These are phyloP conservation scores for Irpex lacteus DNA, from an alignment of 1,284 basidiomycete species.

Conservation along the genomic window DNA sequence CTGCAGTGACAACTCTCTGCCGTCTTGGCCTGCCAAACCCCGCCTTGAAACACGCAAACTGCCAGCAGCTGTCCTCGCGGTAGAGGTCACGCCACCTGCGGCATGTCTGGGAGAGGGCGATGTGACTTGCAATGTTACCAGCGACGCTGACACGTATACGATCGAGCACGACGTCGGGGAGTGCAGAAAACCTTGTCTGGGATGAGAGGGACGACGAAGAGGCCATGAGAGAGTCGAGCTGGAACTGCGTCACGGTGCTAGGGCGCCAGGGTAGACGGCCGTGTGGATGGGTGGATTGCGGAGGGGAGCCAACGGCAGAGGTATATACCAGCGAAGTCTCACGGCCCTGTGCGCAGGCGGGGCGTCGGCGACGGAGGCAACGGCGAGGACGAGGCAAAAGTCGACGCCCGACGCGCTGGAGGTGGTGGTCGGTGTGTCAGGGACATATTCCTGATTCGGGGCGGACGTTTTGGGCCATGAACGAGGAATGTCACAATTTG, in stretches of 20 bases:
- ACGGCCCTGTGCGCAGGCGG: not conserved
- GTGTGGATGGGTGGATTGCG: not conserved
- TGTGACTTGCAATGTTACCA: slow-evolving; percentile 25
- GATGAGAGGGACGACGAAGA: not conserved
- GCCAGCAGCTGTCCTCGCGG: slow-evolving; percentile 28
- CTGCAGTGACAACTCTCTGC: slow-evolving; percentile 6
- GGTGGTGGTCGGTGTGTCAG: not conserved
- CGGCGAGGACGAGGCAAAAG: not conserved
- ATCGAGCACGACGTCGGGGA: slow-evolving; percentile 23
- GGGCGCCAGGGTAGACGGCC: not conserved
- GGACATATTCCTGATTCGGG: slow-evolving; percentile 1
- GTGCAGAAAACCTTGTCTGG: not conserved
- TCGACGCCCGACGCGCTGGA: not conserved
- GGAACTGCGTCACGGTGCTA: not conserved
- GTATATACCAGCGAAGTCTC: not conserved
- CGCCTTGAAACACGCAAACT: slow-evolving; percentile 26
- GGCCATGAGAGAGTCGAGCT: not conserved
- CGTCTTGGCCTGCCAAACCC: slow-evolving; percentile 30
- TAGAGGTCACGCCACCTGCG: slow-evolving; percentile 24
- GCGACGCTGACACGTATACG: slow-evolving; percentile 18
- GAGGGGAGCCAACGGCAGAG: not conserved
- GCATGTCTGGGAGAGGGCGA: slow-evolving; percentile 29
- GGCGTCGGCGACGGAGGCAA: not conserved
- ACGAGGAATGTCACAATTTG: not conserved
- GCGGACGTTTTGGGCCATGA: not conserved